Evolutionary conservation across 2,329 filamentous ascomycete genomes (phyloP).

Genomic region (Sphaerulina vaccinii): DNA sequence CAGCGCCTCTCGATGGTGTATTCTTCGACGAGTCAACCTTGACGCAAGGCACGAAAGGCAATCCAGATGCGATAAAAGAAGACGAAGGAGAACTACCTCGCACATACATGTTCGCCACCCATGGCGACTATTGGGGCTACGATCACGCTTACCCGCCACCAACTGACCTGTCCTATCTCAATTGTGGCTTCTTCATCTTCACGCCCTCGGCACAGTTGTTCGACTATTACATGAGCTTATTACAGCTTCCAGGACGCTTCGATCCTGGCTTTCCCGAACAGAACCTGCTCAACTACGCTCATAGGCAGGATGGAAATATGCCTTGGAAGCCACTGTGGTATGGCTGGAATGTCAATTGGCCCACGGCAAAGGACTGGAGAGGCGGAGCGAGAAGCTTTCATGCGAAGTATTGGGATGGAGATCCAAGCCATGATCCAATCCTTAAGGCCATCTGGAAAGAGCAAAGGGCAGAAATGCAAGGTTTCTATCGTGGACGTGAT

Average conservation of each 20-base stretch:
- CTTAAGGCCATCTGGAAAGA: constrained; percentile 39
- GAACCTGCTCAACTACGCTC: constrained; percentile 43
- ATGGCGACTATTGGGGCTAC: constrained; percentile 36
- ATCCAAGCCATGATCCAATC: constrained; percentile 37
- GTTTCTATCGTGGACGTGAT: constrained; percentile 36
- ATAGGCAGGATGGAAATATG: constrained; percentile 42
- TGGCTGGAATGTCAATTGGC: constrained; percentile 43
- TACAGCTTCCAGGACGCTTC: constrained; percentile 37
- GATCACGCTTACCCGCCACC: constrained; percentile 36
- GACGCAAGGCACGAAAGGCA: constrained; percentile 31
- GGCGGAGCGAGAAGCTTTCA: constrained; percentile 40
- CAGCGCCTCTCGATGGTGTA: constrained; percentile 30
- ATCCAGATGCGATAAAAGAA: constrained; percentile 24
- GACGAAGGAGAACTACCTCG: constrained; percentile 41
- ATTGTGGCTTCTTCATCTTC: constrained; percentile 43
- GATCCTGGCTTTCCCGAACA: constrained; percentile 39
- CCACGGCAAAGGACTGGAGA: constrained; percentile 39
- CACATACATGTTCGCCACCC: constrained; percentile 43
- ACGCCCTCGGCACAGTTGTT: constrained; percentile 37
- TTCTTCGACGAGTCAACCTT: constrained; percentile 41
- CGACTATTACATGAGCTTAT: constrained; percentile 40
- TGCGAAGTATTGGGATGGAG: constrained; percentile 44
- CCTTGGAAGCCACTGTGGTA: constrained; percentile 42
- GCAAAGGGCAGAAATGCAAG: constrained; percentile 40
- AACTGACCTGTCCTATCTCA: constrained; percentile 34